A percentile compares a stretch with the other conserved stretches of the same genome.
Conservation (phyloP, 352 stramenopile genomes). For the Phytophthora citrophthora region DNA sequence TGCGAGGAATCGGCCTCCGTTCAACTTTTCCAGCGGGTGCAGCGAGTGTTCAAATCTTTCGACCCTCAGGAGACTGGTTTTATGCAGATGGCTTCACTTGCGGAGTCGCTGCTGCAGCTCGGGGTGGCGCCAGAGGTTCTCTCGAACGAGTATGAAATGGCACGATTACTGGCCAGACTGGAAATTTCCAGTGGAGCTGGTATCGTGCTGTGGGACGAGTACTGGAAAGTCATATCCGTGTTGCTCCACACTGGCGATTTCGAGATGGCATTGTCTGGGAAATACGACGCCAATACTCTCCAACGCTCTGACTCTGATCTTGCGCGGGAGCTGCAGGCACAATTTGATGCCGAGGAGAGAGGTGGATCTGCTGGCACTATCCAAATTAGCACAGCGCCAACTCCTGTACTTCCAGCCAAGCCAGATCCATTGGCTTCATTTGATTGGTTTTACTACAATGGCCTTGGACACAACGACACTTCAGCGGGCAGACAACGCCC, state of each 20-base stretch:
- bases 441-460: conserved; percentile 50
- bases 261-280: conserved; percentile 64
- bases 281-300: conserved; percentile 36
- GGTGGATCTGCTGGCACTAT: conserved; percentile 2
- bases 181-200: conserved; percentile 76
- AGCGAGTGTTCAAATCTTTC: conserved; percentile 90
- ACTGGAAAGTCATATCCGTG: conserved; percentile 89
- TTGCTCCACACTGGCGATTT: conserved; percentile 77
- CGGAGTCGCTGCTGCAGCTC: conserved; percentile 70
- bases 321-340: conserved; percentile 71
- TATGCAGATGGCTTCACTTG: conserved; percentile 69
- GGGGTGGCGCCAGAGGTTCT: conserved; percentile 61
- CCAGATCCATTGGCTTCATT: conserved; percentile 21
- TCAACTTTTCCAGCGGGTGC: conserved; percentile 83
- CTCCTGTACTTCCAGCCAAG: background rate
- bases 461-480: conserved; percentile 16
- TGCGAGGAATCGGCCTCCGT: conserved; percentile 73
- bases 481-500: conserved; percentile 23
- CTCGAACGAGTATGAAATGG: conserved; percentile 69
- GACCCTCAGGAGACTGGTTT: conserved; percentile 91
- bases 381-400: background rate
- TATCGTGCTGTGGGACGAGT: conserved; percentile 94
- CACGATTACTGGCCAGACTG: conserved; percentile 55
- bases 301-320: conserved; percentile 75
- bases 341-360: conserved; percentile 69